phyloP scores from a whole-genome alignment of 2,329 filamentous ascomycete species.

The Nannizzia gypsea region DNA sequence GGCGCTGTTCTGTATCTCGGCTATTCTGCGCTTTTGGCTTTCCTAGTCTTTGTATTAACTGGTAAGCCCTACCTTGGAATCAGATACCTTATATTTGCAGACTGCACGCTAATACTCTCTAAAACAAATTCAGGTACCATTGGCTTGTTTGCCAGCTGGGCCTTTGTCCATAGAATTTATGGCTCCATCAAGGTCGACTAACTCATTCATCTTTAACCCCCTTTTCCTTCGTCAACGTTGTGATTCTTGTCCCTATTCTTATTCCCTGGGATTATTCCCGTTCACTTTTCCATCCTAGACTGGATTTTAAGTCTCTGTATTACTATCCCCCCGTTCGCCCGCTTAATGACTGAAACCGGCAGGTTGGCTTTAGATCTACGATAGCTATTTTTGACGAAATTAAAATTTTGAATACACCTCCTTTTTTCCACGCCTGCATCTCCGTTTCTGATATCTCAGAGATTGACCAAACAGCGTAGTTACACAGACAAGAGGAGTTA shows the following conservation, averaged over 20 bases:
- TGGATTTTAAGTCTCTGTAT: background rate
- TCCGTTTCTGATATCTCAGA: background rate
- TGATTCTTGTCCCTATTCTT: background rate
- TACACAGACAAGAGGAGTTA: background rate
- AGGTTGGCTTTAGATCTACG: background rate
- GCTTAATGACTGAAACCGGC: background rate
- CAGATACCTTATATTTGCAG: conserved; percentile 1
- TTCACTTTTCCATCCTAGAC: background rate
- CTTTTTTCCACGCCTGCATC: background rate
- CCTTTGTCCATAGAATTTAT: conserved; percentile 90
- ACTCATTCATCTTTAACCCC: conserved; percentile 11
- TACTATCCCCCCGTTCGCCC: background rate
- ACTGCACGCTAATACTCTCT: conserved; percentile 12
- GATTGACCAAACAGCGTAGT: background rate
- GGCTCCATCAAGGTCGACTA: conserved; percentile 96
- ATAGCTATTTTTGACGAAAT: background rate
- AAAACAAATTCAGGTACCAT: conserved; percentile 58
- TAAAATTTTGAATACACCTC: background rate
- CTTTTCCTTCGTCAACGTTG: background rate
- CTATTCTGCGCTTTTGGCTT: conserved; percentile 79
- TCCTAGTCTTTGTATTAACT: conserved; percentile 85
- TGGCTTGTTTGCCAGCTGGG: conserved; percentile 89
- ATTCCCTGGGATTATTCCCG: background rate
- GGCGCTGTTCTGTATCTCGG: conserved; percentile 86
- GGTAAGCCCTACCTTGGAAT: conserved; percentile 48